Evolutionary conservation across 1,284 basidiomycete species (phyloP).

Genomic region (Boletus albobrunnescens): DNA sequence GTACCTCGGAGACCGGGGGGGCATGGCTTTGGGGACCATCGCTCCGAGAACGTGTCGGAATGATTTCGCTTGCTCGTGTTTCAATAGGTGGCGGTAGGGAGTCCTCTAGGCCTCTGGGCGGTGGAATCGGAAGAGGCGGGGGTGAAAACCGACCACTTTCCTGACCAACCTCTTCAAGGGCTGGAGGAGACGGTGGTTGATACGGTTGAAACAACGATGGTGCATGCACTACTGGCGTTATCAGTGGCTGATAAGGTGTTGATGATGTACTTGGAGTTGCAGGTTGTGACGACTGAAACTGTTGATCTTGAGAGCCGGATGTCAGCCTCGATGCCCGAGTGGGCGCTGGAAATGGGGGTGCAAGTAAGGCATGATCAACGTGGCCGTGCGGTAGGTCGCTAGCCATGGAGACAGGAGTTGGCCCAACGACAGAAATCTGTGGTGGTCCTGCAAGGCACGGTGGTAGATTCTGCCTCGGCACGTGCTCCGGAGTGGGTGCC

Average conservation of each 20-base stretch:
- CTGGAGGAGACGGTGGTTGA: constrained; percentile 20
- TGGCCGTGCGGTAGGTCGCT: constrained; percentile 22
- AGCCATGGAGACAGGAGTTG: constrained; percentile 22
- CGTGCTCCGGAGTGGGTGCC: constrained; percentile 23
- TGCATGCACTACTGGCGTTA: constrained; percentile 9
- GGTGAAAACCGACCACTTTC: constrained; percentile 23
- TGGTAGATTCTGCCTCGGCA: constrained; percentile 9
- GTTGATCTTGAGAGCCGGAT: constrained; percentile 24
- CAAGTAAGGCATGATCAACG: constrained; percentile 26
- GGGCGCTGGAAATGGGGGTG: constrained; percentile 28
- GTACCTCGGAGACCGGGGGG: constrained; percentile 14
- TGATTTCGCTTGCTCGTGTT: constrained; percentile 28
- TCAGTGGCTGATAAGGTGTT: constrained; percentile 19
- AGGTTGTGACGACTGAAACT: constrained; percentile 12
- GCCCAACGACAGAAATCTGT: constrained; percentile 32
- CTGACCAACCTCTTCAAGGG: constrained; percentile 9
- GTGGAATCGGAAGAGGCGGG: constrained; percentile 30
- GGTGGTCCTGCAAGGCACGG: constrained; percentile 19
- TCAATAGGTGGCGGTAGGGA: constrained; percentile 22
- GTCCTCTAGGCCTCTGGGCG: constrained; percentile 26
- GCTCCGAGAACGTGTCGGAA: constrained; percentile 18
- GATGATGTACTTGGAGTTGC: constrained; percentile 5
- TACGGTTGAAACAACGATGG: constrained; percentile 30
- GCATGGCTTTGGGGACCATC: constrained; percentile 2
- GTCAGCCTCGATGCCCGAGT: constrained; percentile 24